A percentile compares a stretch with the other conserved stretches of the same genome.
phyloP scores from a whole-genome alignment of 768 basidiomycete species.

The Suillus occidentalis region DNA sequence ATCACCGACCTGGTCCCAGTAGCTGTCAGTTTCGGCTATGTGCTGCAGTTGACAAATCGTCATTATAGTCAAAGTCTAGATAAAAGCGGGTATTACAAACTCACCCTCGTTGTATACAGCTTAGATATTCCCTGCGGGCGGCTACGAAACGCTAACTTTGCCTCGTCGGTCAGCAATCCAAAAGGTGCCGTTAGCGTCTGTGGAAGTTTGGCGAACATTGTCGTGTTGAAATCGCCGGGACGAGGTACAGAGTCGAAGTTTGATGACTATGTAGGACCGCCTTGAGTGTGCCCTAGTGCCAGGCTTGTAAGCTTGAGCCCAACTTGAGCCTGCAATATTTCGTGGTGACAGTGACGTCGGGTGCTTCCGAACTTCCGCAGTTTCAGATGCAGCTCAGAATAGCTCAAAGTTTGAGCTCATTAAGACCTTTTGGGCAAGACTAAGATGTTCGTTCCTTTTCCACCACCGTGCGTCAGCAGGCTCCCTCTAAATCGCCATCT shows the following conservation, averaged over 20 bases:
- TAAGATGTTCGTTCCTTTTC: background rate
- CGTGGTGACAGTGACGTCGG: background rate
- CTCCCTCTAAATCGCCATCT: background rate
- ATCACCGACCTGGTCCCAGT: slow-evolving; percentile 82
- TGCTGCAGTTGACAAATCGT: slow-evolving; percentile 44
- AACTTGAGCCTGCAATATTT: background rate
- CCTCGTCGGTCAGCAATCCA: slow-evolving; percentile 80
- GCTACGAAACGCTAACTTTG: slow-evolving; percentile 86
- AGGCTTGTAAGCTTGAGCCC: background rate
- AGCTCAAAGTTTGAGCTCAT: background rate
- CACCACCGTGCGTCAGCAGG: background rate
- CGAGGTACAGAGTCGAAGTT: background rate
- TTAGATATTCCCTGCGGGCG: slow-evolving; percentile 80
- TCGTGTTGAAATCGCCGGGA: background rate
- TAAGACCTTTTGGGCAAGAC: background rate
- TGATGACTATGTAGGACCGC: background rate
- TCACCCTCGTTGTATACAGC: slow-evolving; percentile 57
- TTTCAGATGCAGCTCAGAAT: background rate
- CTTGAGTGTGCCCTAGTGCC: background rate
- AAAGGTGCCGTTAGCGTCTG: slow-evolving; percentile 74
- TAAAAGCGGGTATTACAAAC: slow-evolving; percentile 44
- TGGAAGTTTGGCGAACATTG: slow-evolving; percentile 72
- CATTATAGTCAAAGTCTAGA: slow-evolving; percentile 1
- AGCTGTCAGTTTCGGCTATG: slow-evolving; percentile 72
- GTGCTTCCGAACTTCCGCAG: background rate